Percentiles rank a stretch among this genome's conserved stretches.
Conservation (phyloP, 208 protist species). For the Leishmania aethiopica region DNA sequence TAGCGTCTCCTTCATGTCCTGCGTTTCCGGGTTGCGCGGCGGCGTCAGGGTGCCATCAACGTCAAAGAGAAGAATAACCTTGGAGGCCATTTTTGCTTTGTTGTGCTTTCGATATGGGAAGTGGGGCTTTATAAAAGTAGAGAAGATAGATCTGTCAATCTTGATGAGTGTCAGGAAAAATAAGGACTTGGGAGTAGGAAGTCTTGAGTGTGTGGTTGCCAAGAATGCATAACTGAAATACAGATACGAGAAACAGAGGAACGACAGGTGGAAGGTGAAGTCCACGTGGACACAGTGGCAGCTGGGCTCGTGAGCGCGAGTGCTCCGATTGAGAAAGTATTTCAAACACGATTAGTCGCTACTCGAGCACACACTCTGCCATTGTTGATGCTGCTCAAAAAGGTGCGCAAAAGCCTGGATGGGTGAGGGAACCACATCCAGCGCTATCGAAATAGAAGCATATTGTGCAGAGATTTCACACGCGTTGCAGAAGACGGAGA, state of each 20-base stretch:
- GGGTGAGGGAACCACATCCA: neutral
- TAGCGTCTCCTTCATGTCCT: constrained; percentile 93
- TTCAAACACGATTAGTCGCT: neutral
- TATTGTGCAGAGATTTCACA: neutral
- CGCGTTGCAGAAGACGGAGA: neutral
- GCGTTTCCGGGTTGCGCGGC: constrained; percentile 71
- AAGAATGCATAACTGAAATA: neutral
- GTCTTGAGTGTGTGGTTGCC: neutral
- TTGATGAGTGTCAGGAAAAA: neutral
- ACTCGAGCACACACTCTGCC: neutral
- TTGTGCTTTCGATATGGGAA: neutral
- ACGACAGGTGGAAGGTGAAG: neutral
- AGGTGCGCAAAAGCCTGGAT: neutral
- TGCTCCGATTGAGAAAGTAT: neutral
- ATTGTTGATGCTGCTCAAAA: neutral
- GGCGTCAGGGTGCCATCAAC: constrained; percentile 94
- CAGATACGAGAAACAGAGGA: neutral
- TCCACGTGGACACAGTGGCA: neutral
- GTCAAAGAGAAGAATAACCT: constrained; percentile 95
- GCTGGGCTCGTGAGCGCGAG: neutral
- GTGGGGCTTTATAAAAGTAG: neutral
- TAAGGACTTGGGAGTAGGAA: neutral
- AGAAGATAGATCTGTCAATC: neutral
- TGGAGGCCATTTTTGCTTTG: constrained; percentile 32
- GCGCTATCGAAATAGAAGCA: too few species aligned